Evolutionary conservation across 2,329 filamentous ascomycete genomes (phyloP).

Genomic region (Byssothecium circinans): DNA sequence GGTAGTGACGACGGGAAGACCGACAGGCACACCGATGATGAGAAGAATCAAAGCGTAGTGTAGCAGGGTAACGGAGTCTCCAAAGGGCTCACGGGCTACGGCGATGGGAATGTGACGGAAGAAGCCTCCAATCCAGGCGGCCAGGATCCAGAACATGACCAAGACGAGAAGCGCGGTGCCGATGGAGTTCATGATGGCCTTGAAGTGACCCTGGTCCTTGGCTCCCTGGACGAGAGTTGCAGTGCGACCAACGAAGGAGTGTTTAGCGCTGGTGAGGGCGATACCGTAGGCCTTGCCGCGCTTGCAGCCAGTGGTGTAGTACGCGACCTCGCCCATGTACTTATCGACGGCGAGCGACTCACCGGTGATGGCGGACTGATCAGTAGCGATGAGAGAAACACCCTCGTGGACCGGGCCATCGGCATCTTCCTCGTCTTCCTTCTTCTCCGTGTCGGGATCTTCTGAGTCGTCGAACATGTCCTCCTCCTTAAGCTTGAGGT

Average conservation of each 20-base stretch:
- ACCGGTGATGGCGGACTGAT: constrained; percentile 80
- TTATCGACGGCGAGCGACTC: constrained; percentile 78
- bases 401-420: constrained; percentile 59
- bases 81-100: constrained; percentile 54
- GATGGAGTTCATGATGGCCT: constrained; percentile 82
- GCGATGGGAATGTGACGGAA: constrained; percentile 70
- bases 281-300: constrained; percentile 75
- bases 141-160: constrained; percentile 76
- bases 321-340: constrained; percentile 74
- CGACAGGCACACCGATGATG: constrained; percentile 78
- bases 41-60: constrained; percentile 55
- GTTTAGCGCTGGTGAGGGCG: constrained; percentile 66
- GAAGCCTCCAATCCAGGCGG: constrained; percentile 77
- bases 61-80: constrained; percentile 62
- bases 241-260: constrained; percentile 77
- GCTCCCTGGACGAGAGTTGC: constrained; percentile 74
- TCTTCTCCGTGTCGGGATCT: constrained; percentile 63
- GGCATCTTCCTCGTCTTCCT: constrained; percentile 63
- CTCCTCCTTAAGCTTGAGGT: constrained; percentile 63
- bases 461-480: constrained; percentile 57
- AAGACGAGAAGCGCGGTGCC: constrained; percentile 73
- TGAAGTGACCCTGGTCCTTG: constrained; percentile 76
- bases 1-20: constrained; percentile 75
- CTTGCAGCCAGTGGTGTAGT: constrained; percentile 82
- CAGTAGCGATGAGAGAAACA: constrained; percentile 68